Evolutionary conservation across 805 yeast species (phyloP), one percentile per base, ranked within the genome.

Genomic region (Pichia nakasei): DNA sequence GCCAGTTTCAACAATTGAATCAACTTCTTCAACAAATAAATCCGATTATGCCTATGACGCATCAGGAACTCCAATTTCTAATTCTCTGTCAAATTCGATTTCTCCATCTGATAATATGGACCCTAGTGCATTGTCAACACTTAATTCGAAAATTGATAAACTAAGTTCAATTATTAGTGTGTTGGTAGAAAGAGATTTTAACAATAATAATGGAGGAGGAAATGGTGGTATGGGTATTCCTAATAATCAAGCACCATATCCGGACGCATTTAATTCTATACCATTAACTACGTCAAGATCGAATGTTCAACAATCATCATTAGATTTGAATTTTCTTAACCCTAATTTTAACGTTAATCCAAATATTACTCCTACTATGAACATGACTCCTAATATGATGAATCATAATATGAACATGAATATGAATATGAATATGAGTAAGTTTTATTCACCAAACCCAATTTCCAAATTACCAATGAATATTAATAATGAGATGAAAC

Each of bases 131-230:
- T 22, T 43, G 20, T 22, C 22, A 12, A 11, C 35, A 1, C 31
- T 44, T 11, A 44, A 44, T 33, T 21, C 27, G 5, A 44, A 44
- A 36, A 40, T 44, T 26, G 47, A 44, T 26, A 24, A 13, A 21
- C 22, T 44, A n/a, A 24, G n/a, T 17, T 37, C 33, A 18, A 31
- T 41, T 22, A 19, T 43, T n/a, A 38, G 31, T 13, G 3, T 11
- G 2, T 19, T 43, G 17, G n/a, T 41, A 1, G 42, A 29, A 29
- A 29, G 18, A 29, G 32, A 29, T 29, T 4, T 29, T 15, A 29
- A 29, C 15, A 29, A 29, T 29, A 15, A 3, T 29, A 29, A 13
- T 29, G 4, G 4, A 7, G 15, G 15, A 2, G 15, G 15, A 7
- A 29, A 29, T 29, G 15, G 15, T 29, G 15, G 5, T 15, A 29